Conservation (phyloP, 2,329 filamentous ascomycete species). For the Lasiodiplodia theobromae region DNA sequence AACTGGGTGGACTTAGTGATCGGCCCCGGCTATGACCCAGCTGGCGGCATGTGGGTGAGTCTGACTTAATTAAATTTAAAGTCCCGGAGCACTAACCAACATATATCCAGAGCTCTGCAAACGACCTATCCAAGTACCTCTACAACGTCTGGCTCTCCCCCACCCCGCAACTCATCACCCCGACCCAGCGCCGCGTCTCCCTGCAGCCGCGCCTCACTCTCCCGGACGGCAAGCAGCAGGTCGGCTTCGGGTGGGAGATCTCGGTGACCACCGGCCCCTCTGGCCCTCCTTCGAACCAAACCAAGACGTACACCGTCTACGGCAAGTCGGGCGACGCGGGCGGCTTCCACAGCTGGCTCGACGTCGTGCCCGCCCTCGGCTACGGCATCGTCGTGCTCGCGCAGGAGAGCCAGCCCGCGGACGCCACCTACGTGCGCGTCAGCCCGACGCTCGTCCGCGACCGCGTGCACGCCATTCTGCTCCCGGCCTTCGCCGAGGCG, state of each 20-base stretch:
- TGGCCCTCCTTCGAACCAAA: constrained; percentile 28
- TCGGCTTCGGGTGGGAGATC: constrained; percentile 43
- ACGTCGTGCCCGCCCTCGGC: constrained; percentile 40
- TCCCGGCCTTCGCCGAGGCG: constrained; percentile 40
- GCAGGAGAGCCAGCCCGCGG: constrained; percentile 7
- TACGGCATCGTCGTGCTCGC: constrained; percentile 40
- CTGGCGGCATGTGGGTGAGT: constrained; percentile 40
- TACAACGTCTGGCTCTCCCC: constrained; percentile 38
- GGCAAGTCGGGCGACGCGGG: constrained; percentile 44
- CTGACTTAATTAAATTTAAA: not conserved
- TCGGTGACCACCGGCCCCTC: constrained; percentile 19
- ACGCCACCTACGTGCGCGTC: constrained; percentile 33
- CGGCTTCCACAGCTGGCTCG: constrained; percentile 43
- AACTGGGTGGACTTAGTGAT: constrained; percentile 41
- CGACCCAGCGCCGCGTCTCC: constrained; percentile 37
- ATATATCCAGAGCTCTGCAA: constrained; percentile 37
- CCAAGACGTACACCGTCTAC: constrained; percentile 36
- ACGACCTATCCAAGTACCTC: constrained; percentile 40
- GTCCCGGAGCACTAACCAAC: not conserved
- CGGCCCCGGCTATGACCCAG: constrained; percentile 42
- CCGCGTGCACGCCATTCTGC: constrained; percentile 37
- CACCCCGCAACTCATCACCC: constrained; percentile 37
- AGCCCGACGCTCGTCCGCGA: constrained; percentile 34
- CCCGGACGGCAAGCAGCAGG: constrained; percentile 40
- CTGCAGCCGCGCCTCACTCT: constrained; percentile 37